A percentile compares a stretch with the other conserved stretches of the same genome.
Conservation (phyloP, 805 yeast genomes). For the Myxozyma kluyveri region DNA sequence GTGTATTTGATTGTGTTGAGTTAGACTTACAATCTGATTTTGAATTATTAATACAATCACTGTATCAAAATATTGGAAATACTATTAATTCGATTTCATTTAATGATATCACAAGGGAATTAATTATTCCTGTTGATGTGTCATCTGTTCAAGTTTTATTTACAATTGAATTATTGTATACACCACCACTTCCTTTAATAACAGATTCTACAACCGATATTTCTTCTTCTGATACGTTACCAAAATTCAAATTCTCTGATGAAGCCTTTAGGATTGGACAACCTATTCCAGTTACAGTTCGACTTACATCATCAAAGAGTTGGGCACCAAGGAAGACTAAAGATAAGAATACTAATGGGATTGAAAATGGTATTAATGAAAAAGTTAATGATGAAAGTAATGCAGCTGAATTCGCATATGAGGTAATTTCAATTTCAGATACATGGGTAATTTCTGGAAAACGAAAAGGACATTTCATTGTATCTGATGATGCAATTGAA, state of each 20-base stretch:
- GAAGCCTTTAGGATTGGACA: constrained; percentile 60
- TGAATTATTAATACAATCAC: background rate
- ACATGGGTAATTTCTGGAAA: constrained; percentile 81
- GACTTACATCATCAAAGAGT: constrained; percentile 45
- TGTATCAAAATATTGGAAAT: too few species aligned
- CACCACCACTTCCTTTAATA: background rate
- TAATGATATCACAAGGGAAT: constrained; percentile 27
- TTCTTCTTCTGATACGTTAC: background rate
- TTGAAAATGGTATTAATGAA: background rate
- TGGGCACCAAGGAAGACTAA: constrained; percentile 42
- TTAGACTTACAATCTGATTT: constrained; percentile 14
- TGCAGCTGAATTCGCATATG: constrained; percentile 44
- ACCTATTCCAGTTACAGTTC: constrained; percentile 50
- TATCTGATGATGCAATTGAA: constrained; percentile 18
- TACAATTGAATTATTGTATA: constrained; percentile 45
- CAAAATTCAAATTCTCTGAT: constrained; percentile 27
- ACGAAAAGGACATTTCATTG: constrained; percentile 49
- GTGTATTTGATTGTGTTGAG: constrained; percentile 5
- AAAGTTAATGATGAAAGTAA: constrained; percentile 1
- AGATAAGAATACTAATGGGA: too few species aligned
- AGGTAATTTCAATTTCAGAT: constrained; percentile 54
- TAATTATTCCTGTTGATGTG: constrained; percentile 57
- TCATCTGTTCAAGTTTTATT: constrained; percentile 63
- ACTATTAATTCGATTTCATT: background rate
- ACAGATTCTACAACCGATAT: background rate